Evolutionary conservation across 768 basidiomycete genomes (phyloP), one percentile per base, ranked within the genome.

Genomic region (Suillus placidus): DNA sequence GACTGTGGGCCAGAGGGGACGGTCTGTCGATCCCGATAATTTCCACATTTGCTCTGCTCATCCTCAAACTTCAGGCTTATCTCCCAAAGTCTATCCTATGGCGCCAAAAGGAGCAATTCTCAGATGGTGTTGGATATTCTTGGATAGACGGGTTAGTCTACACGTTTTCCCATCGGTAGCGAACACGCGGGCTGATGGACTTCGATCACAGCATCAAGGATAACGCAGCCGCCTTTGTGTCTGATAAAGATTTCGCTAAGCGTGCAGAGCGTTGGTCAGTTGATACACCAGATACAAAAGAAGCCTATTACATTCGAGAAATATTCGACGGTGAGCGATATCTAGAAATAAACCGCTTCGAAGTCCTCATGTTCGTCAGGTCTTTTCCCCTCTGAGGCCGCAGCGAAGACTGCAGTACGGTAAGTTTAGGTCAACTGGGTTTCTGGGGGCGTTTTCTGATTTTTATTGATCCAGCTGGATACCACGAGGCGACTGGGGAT

Each of bases 51-150:
- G 6, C 30, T 26, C 10, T 60, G 38, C 40, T 60, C 40, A 60
- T 18, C 40, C 35, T 43, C 47, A 38, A 66, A 58, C 67, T 35
- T 32, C 72, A 94, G 91, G 90, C 94, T 2, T 99, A 99, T 80
- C 88, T 99, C 61, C 97, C 97, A 14, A 85, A 85, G 64, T 93
- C 92, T 18, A 98, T 99, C 72, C 83, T 99, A 49, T 99, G 97
- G 97, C 86, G 97, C 64, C 97, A 99, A 77, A 99, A 99, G 77
- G 97, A 99, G 79, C 96, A 99, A 73, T 99, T 99, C 81, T 98
- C 96, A 2, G 97, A 99, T 73, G 97, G 97, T 62, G 95, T 97
- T 63, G 96, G 97, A 38, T 98, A 97, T 79, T 96, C 95, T 38
- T 98, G 97, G 96, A 99, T 99, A 73, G 96, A 99, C 72, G 94